Base-by-base conservation (phyloP, 2,329 filamentous ascomycete genomes). In the Capronia americana region DNA sequence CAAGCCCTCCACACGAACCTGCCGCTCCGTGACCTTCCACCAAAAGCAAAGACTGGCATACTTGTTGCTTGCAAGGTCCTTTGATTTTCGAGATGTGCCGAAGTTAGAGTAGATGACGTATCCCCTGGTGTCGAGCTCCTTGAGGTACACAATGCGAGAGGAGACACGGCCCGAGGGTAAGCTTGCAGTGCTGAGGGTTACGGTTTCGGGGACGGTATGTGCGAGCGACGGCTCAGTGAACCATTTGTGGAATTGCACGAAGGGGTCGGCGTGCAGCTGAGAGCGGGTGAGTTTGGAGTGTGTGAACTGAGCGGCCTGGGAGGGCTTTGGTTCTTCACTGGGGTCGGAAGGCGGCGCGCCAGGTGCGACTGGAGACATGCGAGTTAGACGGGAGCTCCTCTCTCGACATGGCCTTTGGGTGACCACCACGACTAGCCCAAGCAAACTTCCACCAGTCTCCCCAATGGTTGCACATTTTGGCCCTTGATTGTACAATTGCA, bases 71-170 rank as follows among this genome's bases (percentile, higher is more conserved):
- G 81, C 84, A 6, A 95, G 80, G 76, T 97, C 92, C 57, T 80
- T 75, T 0, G 88, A 86, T 68, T 89, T 88, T 30, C 85, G 80
- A 66, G 88, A 92, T 0, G 91, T 95, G 67, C 88, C 93, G 82
- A 93, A 94, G 79, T 99, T 99, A 75, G 88, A 91, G 84, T 98
- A 99, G 57, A 99, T 84, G 51, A 98, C 92, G 79, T 96, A 99
- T 17, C 93, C 93, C 4, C 79, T 73, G 61, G 83, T 79, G 78
- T 98, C 93, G 26, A 98, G 87, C 82, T 98, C 95, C 80, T 99
- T 99, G 71, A 99, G 85, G 80, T 98, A 99, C 44, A 99, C 92
- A 72, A 92, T 86, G 66, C 95, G 92, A 3, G 92, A 89, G 55
- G 88, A 92, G 23, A 98, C 91, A 55, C 91, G 89, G 67, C 95